Conservation (phyloP, 73 alveolate genomes). For the Diophrys sp. region DNA sequence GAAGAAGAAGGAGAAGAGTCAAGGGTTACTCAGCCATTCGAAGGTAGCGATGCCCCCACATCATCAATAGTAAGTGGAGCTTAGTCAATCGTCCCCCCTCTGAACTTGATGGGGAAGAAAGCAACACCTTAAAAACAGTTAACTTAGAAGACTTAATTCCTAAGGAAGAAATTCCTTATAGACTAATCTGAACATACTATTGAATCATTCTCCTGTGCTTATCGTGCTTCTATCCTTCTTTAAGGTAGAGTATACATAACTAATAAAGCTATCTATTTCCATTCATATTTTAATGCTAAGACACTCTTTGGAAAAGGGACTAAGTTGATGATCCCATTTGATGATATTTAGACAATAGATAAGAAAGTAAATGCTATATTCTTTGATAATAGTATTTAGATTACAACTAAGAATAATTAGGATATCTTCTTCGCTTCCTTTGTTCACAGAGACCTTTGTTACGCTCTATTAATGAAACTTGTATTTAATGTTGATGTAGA, state of each 20-base stretch:
- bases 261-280: constrained; percentile 55
- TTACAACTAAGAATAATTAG: constrained; percentile 40
- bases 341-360: constrained; percentile 32
- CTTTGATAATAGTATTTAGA: constrained; percentile 51
- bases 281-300: constrained; percentile 70
- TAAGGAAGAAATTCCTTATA: neutral
- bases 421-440: constrained; percentile 56
- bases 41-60: too few species aligned
- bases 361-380: constrained; percentile 50
- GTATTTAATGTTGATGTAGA: constrained; percentile 8
- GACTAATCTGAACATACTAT: neutral
- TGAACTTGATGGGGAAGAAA: neutral
- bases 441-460: constrained; percentile 37
- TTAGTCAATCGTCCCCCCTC: neutral
- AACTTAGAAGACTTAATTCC: neutral
- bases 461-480: constrained; percentile 25
- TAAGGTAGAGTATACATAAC: constrained; percentile 69
- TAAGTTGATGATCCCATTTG: constrained; percentile 49
- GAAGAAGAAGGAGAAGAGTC: too few species aligned
- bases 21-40: too few species aligned
- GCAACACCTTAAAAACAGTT: neutral
- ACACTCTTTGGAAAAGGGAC: constrained; percentile 71
- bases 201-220: constrained; percentile 58
- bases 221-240: constrained; percentile 42
- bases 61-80: too few species aligned